A percentile compares a stretch with the other conserved stretches of the same genome.
phyloP scores from a whole-genome alignment of 2,329 filamentous ascomycete genomes.

The Stagonosporopsis cucurbitacearum region DNA sequence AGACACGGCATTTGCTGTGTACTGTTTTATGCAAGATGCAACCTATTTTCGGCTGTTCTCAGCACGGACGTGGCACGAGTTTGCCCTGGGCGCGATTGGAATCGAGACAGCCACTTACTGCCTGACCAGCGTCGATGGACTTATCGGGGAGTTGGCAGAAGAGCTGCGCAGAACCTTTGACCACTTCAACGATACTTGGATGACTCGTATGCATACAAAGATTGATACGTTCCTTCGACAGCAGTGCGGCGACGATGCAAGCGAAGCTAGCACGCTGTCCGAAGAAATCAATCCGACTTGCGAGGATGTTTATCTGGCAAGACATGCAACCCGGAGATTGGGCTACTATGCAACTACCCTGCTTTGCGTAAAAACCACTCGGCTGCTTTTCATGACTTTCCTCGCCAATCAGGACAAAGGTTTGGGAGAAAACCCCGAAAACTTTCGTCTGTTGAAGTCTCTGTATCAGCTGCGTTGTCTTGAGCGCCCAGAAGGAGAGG shows the following conservation, averaged over 20 bases:
- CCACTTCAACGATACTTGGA: background rate
- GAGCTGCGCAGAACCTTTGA: background rate
- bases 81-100: constrained; percentile 36
- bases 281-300: background rate
- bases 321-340: background rate
- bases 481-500: background rate
- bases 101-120: constrained; percentile 43
- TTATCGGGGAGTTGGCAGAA: background rate
- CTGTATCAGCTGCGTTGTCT: constrained; percentile 2
- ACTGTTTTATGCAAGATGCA: constrained; percentile 43
- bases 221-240: constrained; percentile 2
- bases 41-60: constrained; percentile 38
- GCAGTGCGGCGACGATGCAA: background rate
- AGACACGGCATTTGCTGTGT: constrained; percentile 23
- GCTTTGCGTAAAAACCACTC: background rate
- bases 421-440: background rate
- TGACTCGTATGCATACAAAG: background rate
- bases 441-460: constrained; percentile 11
- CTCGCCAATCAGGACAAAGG: no score
- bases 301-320: constrained; percentile 5
- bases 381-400: background rate
- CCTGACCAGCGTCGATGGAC: constrained; percentile 39
- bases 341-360: constrained; percentile 4
- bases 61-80: constrained; percentile 41
- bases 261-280: background rate